Conservation (phyloP, 1,284 basidiomycete genomes). For the Moesziomyces sp. region DNA sequence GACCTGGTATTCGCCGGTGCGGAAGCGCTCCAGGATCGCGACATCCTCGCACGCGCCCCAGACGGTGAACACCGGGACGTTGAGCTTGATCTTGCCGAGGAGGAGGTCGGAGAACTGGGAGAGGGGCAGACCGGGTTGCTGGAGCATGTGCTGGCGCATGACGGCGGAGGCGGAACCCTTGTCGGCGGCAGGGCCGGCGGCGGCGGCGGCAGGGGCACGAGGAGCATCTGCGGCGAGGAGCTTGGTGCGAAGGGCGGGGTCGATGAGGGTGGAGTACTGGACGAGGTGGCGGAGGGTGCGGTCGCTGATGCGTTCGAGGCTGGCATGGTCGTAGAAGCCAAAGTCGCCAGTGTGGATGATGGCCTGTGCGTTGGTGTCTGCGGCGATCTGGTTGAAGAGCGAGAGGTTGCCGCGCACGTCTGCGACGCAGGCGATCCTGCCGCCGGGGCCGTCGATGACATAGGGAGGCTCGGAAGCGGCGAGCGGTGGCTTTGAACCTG, state of each 20-base stretch:
- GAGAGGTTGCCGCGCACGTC: conserved; percentile 84
- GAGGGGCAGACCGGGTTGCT: conserved; percentile 70
- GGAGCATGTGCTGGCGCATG: conserved; percentile 66
- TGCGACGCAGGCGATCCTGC: conserved; percentile 92
- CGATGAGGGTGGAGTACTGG: conserved; percentile 96
- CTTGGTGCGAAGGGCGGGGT: conserved; percentile 81
- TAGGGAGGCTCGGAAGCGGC: conserved; percentile 40
- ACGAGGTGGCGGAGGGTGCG: conserved; percentile 91
- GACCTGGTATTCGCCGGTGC: conserved; percentile 84
- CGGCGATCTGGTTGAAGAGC: conserved; percentile 87
- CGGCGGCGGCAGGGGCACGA: conserved; percentile 68
- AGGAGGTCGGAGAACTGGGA: conserved; percentile 94
- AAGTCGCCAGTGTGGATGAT: conserved; percentile 99
- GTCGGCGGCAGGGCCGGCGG: conserved; percentile 40
- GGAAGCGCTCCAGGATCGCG: conserved; percentile 88
- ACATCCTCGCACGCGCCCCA: conserved; percentile 99
- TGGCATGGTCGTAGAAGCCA: conserved; percentile 91
- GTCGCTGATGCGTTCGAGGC: conserved; percentile 89
- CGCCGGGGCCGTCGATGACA: conserved; percentile 69
- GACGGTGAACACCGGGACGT: conserved; percentile 90
- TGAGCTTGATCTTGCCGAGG: conserved; percentile 72
- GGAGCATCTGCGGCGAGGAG: conserved; percentile 76
- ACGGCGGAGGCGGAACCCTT: conserved; percentile 24
- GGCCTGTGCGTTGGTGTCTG: conserved; percentile 81
- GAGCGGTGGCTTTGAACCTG: conserved; percentile 14